Evolutionary conservation across 495 filamentous ascomycete genomes (phyloP).

Genomic region (Daldinia concentrica): DNA sequence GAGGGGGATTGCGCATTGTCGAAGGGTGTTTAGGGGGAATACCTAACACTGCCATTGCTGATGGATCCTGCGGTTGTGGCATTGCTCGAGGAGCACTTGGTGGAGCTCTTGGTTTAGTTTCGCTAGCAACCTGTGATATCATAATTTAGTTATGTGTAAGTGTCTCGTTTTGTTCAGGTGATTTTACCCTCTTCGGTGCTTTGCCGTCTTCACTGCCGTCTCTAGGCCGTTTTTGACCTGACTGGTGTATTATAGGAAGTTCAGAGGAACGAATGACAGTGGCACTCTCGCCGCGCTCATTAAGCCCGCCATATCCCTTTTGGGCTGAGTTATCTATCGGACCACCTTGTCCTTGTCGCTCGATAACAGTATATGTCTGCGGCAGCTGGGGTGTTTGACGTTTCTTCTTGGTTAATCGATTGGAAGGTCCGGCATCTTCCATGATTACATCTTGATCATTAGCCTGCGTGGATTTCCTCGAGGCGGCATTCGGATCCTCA

Average conservation of each 20-base stretch:
- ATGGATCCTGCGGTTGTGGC: conserved; percentile 40
- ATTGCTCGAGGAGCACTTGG: conserved; percentile 42
- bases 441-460: conserved; percentile 42
- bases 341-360: conserved; percentile 12
- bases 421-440: conserved; percentile 38
- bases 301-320: conserved; percentile 35
- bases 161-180: not conserved
- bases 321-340: conserved; percentile 7
- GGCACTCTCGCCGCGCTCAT: conserved; percentile 38
- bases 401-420: conserved; percentile 31
- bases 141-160: conserved; percentile 18
- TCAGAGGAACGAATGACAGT: conserved; percentile 35
- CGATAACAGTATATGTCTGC: conserved; percentile 38
- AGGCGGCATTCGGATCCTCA: not conserved
- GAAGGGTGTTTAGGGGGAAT: conserved; percentile 27
- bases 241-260: conserved; percentile 42
- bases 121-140: conserved; percentile 33
- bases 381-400: conserved; percentile 40
- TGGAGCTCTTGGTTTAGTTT: conserved; percentile 17
- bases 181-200: conserved; percentile 49
- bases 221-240: conserved; percentile 47
- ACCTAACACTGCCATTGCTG: conserved; percentile 45
- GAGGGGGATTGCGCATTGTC: conserved; percentile 11
- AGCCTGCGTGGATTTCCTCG: conserved; percentile 6
- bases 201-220: conserved; percentile 43